These are phyloP conservation scores for Delitschia confertaspora DNA, from an alignment of 495 filamentous ascomycete species.

Conservation along the genomic window DNA sequence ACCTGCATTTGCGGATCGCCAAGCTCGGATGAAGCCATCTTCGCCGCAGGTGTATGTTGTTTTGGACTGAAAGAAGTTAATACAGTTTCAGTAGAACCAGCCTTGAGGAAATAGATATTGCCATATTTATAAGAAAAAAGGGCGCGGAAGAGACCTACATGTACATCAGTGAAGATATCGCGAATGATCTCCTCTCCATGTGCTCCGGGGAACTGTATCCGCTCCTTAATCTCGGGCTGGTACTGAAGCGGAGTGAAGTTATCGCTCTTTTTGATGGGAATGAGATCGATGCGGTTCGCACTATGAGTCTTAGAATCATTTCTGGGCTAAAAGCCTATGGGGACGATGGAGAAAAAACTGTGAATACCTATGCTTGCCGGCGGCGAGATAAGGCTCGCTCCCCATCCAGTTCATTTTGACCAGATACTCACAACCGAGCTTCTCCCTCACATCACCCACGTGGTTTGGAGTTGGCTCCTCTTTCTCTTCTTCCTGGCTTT, in stretches of 20 bases:
- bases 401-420: conserved; percentile 57
- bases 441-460: conserved; percentile 67
- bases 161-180: conserved; percentile 63
- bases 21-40: conserved; percentile 32
- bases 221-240: conserved; percentile 50
- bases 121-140: neutral
- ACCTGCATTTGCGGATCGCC: conserved; percentile 16
- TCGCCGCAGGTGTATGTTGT: conserved; percentile 34
- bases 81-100: too few species aligned
- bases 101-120: too few species aligned
- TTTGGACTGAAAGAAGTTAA: conserved; percentile 13
- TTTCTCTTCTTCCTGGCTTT: conserved; percentile 47
- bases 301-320: neutral
- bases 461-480: conserved; percentile 46
- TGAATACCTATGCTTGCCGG: conserved; percentile 49
- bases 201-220: conserved; percentile 58
- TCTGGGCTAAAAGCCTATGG: neutral
- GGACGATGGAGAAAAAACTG: neutral
- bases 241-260: conserved; percentile 41
- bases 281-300: conserved; percentile 30
- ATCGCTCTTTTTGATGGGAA: conserved; percentile 29
- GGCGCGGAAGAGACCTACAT: conserved; percentile 38
- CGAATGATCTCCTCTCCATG: conserved; percentile 81
- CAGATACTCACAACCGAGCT: conserved; percentile 72
- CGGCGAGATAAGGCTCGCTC: conserved; percentile 51